Percentiles rank a stretch among this genome's conserved stretches.
These are phyloP conservation scores for Nyssa sinensis DNA, from an alignment of 148 eudicot species.

Conservation along the genomic window DNA sequence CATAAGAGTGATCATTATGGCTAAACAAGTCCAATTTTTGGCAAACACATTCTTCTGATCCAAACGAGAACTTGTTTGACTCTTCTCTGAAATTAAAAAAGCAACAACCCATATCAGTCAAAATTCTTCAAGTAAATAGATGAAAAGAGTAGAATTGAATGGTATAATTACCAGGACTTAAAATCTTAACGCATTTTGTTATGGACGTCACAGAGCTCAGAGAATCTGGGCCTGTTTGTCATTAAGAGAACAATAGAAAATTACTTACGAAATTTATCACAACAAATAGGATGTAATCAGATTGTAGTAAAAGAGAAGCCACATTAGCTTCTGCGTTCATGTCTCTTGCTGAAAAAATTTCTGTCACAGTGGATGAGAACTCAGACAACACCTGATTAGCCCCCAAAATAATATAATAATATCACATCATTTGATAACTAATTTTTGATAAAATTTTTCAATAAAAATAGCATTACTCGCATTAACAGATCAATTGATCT, in stretches of 20 bases:
- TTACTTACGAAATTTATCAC: background rate
- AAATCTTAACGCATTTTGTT: conserved; percentile 54
- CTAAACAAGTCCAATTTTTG: conserved; percentile 19
- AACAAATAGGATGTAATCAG: background rate
- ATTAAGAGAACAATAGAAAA: conserved; percentile 14
- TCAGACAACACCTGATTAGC: conserved; percentile 40
- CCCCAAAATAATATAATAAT: conserved; percentile 24
- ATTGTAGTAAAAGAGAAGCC: background rate
- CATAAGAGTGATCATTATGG: conserved; percentile 9
- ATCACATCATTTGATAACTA: too few species aligned
- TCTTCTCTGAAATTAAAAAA: conserved; percentile 47
- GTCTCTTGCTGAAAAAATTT: conserved; percentile 47
- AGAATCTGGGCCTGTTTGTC: conserved; percentile 51
- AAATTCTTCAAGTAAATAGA: background rate
- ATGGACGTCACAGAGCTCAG: conserved; percentile 62
- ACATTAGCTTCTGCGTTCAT: conserved; percentile 33
- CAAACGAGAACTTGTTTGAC: conserved; percentile 22
- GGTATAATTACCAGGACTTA: conserved; percentile 65
- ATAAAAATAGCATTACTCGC: too few species aligned
- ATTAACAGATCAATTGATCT: too few species aligned
- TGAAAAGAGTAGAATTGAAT: background rate
- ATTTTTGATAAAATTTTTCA: too few species aligned
- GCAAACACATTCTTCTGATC: conserved; percentile 24
- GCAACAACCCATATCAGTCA: background rate
- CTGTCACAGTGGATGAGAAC: conserved; percentile 40